Base-by-base conservation (phyloP, 805 yeast species). In the Candida easanensis region DNA sequence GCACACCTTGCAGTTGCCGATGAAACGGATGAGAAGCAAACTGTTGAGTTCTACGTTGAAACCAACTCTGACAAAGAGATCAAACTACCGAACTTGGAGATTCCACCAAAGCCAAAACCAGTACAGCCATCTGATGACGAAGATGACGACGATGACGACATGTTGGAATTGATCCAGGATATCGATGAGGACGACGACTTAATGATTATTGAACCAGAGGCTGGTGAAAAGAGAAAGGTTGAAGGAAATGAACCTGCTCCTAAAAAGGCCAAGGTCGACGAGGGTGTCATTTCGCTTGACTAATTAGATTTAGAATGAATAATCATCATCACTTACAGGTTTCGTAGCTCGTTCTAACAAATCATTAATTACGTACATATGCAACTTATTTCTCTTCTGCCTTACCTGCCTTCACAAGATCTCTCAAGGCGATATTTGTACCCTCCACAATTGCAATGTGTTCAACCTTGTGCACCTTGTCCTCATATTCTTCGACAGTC, bases 381-480 rank as follows among this genome's bases (percentile, higher is more conserved):
- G 20, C 36, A 20, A 33, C 13, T 23, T 34, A 34, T 17, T 36
- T 30, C 14, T n/a, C 20, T 21, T 26, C 31, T n/a, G 37, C 40
- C 22, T 36, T 22, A 17, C 27, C 18, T 36, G 35, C 40, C 35
- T 40, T 31, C 15, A 44, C 52, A 15, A 56, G 36, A 33, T 53
- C 58, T 25, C 47, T 44, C 45, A 85, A 63, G 0, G 85, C 90
- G 42, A 74, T 74, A 33, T 73, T 71, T 0, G 97, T 81, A 4
- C 96, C 99, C 60, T 90, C 95, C 2, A 93, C 97, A 36, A 93
- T 93, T 5, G 97, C 98, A 20, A 71, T 64, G 64, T 93, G 99
- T 63, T 93, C 99, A 18, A 80, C 69, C 19, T 68, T 69, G 61
- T 93, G 99, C 9, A 93, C 93, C 54, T 95, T 79, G 13, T 63